Evolutionary conservation across 345 rosid species (phyloP), one percentile per base, ranked within the genome.

Genomic region (Gossypium anomalum): DNA sequence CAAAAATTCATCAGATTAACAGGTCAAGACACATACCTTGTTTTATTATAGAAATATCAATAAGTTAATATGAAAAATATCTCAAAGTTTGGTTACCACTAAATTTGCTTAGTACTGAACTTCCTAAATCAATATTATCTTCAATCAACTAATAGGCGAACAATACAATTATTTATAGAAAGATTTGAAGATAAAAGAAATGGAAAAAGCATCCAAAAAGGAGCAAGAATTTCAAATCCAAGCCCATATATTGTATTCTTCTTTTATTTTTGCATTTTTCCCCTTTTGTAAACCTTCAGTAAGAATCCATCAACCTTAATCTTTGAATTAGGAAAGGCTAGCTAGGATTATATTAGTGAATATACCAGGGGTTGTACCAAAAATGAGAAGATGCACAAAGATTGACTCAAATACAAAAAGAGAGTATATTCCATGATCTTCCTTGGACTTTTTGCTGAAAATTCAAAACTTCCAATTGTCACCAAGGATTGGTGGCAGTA

Each of bases 1-100:
- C 51, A 48, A 3, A 15, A 52, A 52, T 15, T 51, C 5, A 41
- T 60, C 38, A 14, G 13, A 72, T 27, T 44, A 73, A 57, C 47
- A 10, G 58, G 51, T 34, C 52, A 53, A 66, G 75, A 66, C 58
- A 72, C 9, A 61, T 13, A 34, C 13, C 34, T 51, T 51, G 15
- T 68, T 49, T 49, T 51, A 41, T 51, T 25, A 20, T 15, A 79
- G 15, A 70, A 16, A 55, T 17, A 66, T 56, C 73, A 75, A 16
- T 67, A 38, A 57, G 17, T 53, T 66, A 6, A 10, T 49, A 29
- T 61, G 29, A 27, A 73, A 9, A 29, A 29, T 23, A 47, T n/a
- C 19, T 15, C 72, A 68, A 49, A 15, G 14, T 48, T 49, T 68
- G 14, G 41, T 48, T 48, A 25, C n/a, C n/a, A 13, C 45, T 25